Evolutionary conservation across 129 eudicot species (phyloP).

Genomic region (Flaveria linearis): DNA sequence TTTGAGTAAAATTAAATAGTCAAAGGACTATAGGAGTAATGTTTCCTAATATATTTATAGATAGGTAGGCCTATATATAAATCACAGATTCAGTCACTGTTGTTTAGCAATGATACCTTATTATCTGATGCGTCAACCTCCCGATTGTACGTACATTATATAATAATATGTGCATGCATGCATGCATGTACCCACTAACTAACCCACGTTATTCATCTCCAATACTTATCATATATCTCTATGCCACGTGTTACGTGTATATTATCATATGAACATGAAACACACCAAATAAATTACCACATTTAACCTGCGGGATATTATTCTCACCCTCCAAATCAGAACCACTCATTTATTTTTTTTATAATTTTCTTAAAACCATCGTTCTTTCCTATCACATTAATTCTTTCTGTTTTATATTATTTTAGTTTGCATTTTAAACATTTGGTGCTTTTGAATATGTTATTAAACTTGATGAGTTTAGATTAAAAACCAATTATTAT

Average conservation of each 20-base stretch:
- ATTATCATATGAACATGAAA: background rate
- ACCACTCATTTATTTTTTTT: background rate
- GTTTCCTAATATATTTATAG: background rate
- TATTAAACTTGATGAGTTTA: background rate
- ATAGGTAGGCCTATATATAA: background rate
- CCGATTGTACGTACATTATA: background rate
- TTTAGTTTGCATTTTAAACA: background rate
- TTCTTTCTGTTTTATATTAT: background rate
- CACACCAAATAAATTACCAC: background rate
- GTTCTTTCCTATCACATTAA: no score
- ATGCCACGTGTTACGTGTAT: background rate
- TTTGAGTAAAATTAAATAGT: no score
- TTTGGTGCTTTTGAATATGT: background rate
- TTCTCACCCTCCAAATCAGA: background rate
- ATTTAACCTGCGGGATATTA: background rate
- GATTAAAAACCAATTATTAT: background rate
- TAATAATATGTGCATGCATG: background rate
- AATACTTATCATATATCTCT: background rate
- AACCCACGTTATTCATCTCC: background rate
- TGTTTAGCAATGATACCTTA: background rate
- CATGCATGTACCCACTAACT: background rate
- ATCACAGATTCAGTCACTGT: background rate
- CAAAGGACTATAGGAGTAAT: no score
- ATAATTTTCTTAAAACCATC: no score
- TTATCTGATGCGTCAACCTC: background rate